These are phyloP conservation scores for Pouteria campechiana DNA, from an alignment of 179 eudicot species.

Conservation along the genomic window DNA sequence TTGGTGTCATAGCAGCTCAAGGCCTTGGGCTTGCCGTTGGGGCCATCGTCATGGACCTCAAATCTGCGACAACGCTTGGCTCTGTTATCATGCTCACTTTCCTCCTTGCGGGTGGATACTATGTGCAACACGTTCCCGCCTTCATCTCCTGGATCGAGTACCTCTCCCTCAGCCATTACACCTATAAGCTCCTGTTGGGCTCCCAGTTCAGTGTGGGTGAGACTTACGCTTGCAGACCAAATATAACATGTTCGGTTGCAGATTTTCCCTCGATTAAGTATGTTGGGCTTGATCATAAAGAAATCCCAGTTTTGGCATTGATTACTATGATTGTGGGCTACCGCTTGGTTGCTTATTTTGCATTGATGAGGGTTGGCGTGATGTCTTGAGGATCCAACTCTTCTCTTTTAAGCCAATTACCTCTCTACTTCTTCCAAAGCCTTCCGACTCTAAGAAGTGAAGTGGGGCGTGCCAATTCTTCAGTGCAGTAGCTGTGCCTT, in stretches of 20 bases:
- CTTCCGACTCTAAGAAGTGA: too few species aligned
- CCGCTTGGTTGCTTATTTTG: slow-evolving; percentile 62
- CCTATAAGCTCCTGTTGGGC: slow-evolving; percentile 68
- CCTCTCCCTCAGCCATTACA: slow-evolving; percentile 60
- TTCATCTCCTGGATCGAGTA: slow-evolving; percentile 70
- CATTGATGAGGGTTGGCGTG: slow-evolving; percentile 41
- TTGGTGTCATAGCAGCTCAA: slow-evolving; percentile 63
- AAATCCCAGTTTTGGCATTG: slow-evolving; percentile 50
- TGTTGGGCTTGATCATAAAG: slow-evolving; percentile 37
- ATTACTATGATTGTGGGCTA: slow-evolving; percentile 59
- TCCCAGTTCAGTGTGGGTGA: slow-evolving; percentile 50
- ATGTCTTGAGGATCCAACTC: too few species aligned
- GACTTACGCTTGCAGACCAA: slow-evolving; percentile 44
- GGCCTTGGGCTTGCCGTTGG: slow-evolving; percentile 82
- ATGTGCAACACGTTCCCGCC: slow-evolving; percentile 50
- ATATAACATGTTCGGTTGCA: slow-evolving; percentile 32
- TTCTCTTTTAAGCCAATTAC: too few species aligned
- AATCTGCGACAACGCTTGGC: slow-evolving; percentile 64
- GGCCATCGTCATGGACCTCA: slow-evolving; percentile 66
- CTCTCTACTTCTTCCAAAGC: too few species aligned
- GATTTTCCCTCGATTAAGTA: slow-evolving; percentile 47
- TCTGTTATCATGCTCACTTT: slow-evolving; percentile 74
- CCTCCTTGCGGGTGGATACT: slow-evolving; percentile 71
- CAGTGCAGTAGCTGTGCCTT: too few species aligned
- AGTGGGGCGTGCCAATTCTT: too few species aligned